phyloP scores from a whole-genome alignment of 129 eudicot genomes.

The Lactuca saligna region DNA sequence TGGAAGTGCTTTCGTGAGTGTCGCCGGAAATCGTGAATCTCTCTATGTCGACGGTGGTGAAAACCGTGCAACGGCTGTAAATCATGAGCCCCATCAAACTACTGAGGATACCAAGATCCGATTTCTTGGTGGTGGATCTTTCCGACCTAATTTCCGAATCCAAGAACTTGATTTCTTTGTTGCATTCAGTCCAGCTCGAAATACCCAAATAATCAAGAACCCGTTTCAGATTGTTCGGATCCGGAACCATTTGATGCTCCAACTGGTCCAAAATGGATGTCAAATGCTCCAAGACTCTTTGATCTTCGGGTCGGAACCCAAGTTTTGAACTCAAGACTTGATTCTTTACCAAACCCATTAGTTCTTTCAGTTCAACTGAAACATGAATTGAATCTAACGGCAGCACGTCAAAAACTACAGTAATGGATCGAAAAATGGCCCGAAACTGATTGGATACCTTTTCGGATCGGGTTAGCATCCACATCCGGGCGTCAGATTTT shows the following conservation, averaged over 20 bases:
- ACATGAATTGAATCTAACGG: slow-evolving; percentile 29
- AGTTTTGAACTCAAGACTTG: slow-evolving; percentile 42
- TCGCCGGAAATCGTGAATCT: not conserved
- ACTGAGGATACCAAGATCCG: slow-evolving; percentile 39
- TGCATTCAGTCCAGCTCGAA: slow-evolving; percentile 59
- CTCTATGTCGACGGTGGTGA: slow-evolving; percentile 33
- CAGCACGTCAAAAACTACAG: slow-evolving; percentile 66
- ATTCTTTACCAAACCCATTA: slow-evolving; percentile 43
- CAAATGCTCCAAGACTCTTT: slow-evolving; percentile 25
- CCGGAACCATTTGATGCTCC: slow-evolving; percentile 50
- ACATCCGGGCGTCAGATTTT: slow-evolving; percentile 51
- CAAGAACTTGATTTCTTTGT: slow-evolving; percentile 55
- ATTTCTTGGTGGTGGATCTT: slow-evolving; percentile 36
- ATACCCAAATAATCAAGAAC: slow-evolving; percentile 65
- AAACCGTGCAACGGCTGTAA: slow-evolving; percentile 57
- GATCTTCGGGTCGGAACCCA: slow-evolving; percentile 52
- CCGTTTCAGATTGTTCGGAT: slow-evolving; percentile 36
- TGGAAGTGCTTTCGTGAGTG: not conserved
- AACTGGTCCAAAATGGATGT: slow-evolving; percentile 40
- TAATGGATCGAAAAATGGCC: slow-evolving; percentile 42
- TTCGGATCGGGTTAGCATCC: slow-evolving; percentile 54
- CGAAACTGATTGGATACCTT: slow-evolving; percentile 43
- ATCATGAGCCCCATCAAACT: slow-evolving; percentile 61
- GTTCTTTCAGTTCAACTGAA: slow-evolving; percentile 43
- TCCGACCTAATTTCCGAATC: slow-evolving; percentile 54